Evolutionary conservation across 805 yeast species (phyloP), one percentile per base, ranked within the genome.

Genomic region (Lipomyces sp.): DNA sequence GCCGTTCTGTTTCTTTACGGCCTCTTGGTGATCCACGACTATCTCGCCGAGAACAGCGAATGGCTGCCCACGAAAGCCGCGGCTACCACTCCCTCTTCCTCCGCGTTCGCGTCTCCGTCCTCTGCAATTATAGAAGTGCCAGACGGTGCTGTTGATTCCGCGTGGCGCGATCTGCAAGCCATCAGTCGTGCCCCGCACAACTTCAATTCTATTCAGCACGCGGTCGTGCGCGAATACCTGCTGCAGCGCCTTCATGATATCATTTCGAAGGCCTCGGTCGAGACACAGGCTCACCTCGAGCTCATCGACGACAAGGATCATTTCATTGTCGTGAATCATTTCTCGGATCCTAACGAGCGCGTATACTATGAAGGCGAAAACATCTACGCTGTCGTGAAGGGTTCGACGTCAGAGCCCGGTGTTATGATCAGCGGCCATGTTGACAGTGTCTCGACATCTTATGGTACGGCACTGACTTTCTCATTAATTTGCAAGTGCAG

Each of bases 401-500:
- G 96, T 24, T 64, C 72, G 6, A 70, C 83, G 42, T 68, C 74
- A 1, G 67, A 84, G 44, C 84, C 84, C 0, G 93, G 88, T 0
- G 65, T 88, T 3, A 67, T 89, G 40, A 63, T 89, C 3, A 83
- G 93, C 59, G 90, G 95, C 3, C 97, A 89, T 68, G 90, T 40
- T 40, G 97, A 89, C 69, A 80, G 91, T 6, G 96, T 89, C 6
- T 95, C 96, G 19, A 80, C 95, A 2, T 81, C 86, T 2, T 80
- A 71, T 60, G 97, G 97, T 32, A 18, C 32, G n/a, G 3, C 16
- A 23, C 5, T 31, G 14, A 2, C 4, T 36, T 24, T 16, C n/a
- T n/a, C n/a, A n/a, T n/a, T n/a, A n/a, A n/a, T n/a, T n/a, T n/a
- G n/a, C n/a, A n/a, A n/a, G n/a, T n/a, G n/a, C n/a, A n/a, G n/a